Conservation (phyloP, 2,329 filamentous ascomycete genomes). For the Phialophora expanda region DNA sequence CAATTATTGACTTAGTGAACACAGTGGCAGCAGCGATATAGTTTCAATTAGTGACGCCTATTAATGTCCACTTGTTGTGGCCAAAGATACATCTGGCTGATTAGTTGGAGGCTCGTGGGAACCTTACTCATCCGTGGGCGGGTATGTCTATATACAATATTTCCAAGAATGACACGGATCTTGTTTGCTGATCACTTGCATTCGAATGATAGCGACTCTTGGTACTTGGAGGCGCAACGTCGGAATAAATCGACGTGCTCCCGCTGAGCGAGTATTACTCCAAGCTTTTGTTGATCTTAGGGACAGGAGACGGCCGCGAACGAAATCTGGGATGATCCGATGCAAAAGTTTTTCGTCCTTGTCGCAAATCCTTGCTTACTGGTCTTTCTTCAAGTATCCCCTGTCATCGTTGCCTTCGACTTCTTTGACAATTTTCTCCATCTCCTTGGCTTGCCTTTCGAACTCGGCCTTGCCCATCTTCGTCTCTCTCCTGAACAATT, state of each 20-base stretch:
- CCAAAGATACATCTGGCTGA: not conserved
- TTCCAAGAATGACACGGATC: not conserved
- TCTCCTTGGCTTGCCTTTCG: constrained; percentile 75
- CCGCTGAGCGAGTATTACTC: not conserved
- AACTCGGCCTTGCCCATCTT: constrained; percentile 85
- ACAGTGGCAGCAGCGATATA: not conserved
- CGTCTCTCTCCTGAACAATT: constrained; percentile 80
- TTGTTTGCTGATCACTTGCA: not conserved
- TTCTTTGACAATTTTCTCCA: constrained; percentile 75
- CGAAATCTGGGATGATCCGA: not conserved
- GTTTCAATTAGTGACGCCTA: not conserved
- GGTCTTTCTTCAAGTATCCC: constrained; percentile 44
- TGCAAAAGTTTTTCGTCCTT: not conserved
- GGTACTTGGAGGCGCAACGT: not conserved
- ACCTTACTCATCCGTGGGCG: not conserved
- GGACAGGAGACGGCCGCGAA: not conserved
- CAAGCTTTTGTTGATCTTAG: not conserved
- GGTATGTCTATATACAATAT: not conserved
- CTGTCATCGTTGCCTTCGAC: constrained; percentile 66
- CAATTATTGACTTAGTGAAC: not conserved
- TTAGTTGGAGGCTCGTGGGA: not conserved
- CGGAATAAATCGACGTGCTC: not conserved
- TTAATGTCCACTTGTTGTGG: not conserved
- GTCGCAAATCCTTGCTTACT: constrained; percentile 14
- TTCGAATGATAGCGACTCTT: not conserved